Base-by-base conservation (phyloP, 305 asterid species). In the Fraxinus sp. region DNA sequence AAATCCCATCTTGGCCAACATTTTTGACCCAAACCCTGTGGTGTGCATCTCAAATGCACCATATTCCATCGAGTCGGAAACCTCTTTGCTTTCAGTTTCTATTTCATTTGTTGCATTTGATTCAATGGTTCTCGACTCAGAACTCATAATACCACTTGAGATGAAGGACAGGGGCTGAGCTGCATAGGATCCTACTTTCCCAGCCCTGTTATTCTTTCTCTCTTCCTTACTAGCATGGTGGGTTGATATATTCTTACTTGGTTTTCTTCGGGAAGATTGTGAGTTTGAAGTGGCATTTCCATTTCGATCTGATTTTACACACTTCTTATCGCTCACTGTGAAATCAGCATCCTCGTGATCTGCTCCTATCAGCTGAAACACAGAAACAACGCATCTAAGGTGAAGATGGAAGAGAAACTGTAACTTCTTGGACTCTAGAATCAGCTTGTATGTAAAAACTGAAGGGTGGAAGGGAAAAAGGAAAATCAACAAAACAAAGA, bases 1-100 rank as follows among this genome's bases (percentile, higher is more conserved):
- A 77, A 86, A 94, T 74, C 99, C 99, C 99, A 94, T 94, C 89
- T 93, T 96, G 66, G 98, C 98, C 97, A 96, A 70, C 97, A 94
- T 93, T 90, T 91, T 96, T 37, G 98, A 96, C 59, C 99, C 99
- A 83, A 96, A 94, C 52, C 99, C 99, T 55, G 97, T 96, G 0
- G 99, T 96, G 88, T 94, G 99, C 92, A 91, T 77, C 89, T 96
- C 99, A 57, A 96, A 96, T 39, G 97, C 89, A 78, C 93, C 95
- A 24, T 86, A 88, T 76, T 88, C 88, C 36, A 77, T 82, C 20
- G 92, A 70, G 81, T 75, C 84, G n/a, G 91, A 64, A 22, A 36
- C 83, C 18, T 57, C 76, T 85, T 89, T 91, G 62, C 35, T 86
- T 82, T 85, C 92, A 5, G 1, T 79, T 78, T 39, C 32, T 64